These are phyloP conservation scores for Neckera pumila DNA, from an alignment of 225 moss, liverwort and hornwort genomes.

Conservation along the genomic window DNA sequence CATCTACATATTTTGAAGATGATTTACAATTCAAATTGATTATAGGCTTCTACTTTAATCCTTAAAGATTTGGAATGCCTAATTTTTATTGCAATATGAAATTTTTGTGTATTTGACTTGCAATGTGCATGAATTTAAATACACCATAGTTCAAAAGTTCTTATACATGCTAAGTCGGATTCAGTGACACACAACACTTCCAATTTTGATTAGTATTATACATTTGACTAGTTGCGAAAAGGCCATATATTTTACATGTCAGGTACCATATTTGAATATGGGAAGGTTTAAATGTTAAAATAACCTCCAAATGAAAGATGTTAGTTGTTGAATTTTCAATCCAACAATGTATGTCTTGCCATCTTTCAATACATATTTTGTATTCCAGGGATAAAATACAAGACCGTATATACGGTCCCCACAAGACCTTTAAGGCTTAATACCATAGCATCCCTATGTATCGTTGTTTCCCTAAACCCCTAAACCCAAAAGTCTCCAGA, in stretches of 20 bases:
- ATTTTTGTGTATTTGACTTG: too few relatives aligned
- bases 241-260: too few relatives aligned
- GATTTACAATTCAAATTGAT: not conserved
- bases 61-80: too few relatives aligned
- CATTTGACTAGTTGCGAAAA: not conserved
- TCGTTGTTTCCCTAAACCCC: too few relatives aligned
- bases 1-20: too few relatives aligned
- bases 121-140: too few relatives aligned
- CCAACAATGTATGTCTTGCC: not conserved
- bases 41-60: fast-evolving
- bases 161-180: fast-evolving
- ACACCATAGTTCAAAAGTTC: not conserved
- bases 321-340: not conserved
- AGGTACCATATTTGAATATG: too few relatives aligned
- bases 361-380: not conserved
- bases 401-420: fast-evolving
- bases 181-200: not conserved
- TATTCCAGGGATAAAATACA: not conserved
- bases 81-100: too few relatives aligned
- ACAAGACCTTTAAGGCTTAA: not conserved
- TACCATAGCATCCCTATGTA: too few relatives aligned
- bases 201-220: not conserved
- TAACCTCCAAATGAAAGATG: not conserved
- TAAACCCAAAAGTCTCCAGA: not conserved
- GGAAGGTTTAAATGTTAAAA: not conserved